Evolutionary conservation across 345 rosid genomes (phyloP).

Genomic region (Leavenworthia alabamica): DNA sequence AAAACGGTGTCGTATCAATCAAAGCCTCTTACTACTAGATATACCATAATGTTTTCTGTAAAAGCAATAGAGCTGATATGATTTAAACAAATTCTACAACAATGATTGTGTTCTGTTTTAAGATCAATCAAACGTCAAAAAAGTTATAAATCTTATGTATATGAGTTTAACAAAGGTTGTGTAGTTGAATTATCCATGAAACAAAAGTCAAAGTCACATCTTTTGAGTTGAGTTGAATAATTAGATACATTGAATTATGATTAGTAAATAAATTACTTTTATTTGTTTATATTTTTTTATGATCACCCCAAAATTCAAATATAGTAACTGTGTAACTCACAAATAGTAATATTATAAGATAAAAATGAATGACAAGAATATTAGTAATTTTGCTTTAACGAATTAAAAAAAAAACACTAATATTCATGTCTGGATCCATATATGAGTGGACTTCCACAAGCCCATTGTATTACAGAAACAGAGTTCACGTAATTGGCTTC

Average conservation of each 20-base stretch:
- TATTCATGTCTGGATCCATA: neutral
- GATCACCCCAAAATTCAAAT: neutral
- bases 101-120: constrained; percentile 18
- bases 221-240: neutral
- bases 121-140: constrained; percentile 9
- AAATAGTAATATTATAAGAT: neutral
- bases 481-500: neutral
- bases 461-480: neutral
- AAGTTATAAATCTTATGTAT: constrained; percentile 1
- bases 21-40: constrained; percentile 1
- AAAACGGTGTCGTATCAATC: constrained; percentile 20
- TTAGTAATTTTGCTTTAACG: too few relatives aligned
- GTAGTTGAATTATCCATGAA: neutral
- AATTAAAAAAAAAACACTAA: neutral
- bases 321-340: neutral
- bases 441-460: neutral
- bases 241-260: neutral
- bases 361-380: neutral
- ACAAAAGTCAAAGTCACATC: neutral
- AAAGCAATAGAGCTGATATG: neutral
- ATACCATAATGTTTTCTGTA: constrained; percentile 18
- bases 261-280: neutral
- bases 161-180: neutral
- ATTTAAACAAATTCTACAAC: neutral
- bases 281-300: neutral